Base-by-base conservation (phyloP, 2,329 filamentous ascomycete genomes). In the Cyanodermella asteris region DNA sequence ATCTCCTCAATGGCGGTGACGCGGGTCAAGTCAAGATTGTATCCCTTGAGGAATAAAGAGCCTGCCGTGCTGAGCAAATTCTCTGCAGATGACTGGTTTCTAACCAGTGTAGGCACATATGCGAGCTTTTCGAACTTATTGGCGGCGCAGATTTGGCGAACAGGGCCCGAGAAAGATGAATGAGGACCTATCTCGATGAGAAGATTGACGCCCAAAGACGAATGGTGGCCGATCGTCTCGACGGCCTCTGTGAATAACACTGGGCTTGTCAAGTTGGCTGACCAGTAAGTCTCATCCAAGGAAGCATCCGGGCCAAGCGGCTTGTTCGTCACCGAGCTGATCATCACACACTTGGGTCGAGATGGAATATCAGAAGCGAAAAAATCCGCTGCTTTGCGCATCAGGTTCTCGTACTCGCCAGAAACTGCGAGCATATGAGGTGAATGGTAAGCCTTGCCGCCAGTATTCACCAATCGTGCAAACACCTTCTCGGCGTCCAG, bases 101-200 rank as follows among this genome's bases (percentile, higher is more conserved):
- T 19, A 25, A 18, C n/a, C 16, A 25, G 13, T 25, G 13, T 25
- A 16, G 23, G 16, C 9, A 25, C n/a, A 19, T 25, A 25, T 21
- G 9, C 23, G 8, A 11, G 13, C 4, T 15, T 23, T 14, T 21
- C 19, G 13, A 13, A 11, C 12, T 10, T 11, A 14, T 13, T 4
- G 10, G 21, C 25, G 35, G 38, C 12, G 36, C 8, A 14, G 2
- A 39, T 44, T 22, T 48, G 37, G 11, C 36, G 34, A 5, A 44
- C 31, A 1, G 45, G 42, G 2, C 38, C 41, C 5, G 30, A 17
- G 5, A 49, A 34, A 2, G 41, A 39, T 5, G 36, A 28, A 23
- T 49, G 45, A 2, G 45, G 41, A 1, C 45, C 45, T 22, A 48
- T 31, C 17, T 48, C 45, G 2, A 48, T 13, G 2, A 45, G 17